Evolutionary conservation across 495 filamentous ascomycete genomes (phyloP).

Genomic region (Halenospora varia): DNA sequence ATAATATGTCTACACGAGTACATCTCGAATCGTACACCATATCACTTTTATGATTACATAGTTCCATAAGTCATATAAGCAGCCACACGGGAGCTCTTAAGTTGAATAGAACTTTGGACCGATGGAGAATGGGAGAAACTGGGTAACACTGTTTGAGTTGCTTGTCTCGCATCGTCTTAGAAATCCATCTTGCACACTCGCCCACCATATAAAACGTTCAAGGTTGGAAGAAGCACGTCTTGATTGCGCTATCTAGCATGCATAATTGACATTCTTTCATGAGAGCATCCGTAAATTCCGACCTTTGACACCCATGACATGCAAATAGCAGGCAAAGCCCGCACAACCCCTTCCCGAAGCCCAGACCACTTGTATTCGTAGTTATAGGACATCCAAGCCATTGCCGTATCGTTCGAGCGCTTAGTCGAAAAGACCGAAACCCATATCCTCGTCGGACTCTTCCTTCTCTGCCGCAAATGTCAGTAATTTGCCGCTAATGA

Average conservation of each 20-base stretch:
- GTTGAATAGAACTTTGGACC: no score
- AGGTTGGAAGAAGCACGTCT: conserved; percentile 28
- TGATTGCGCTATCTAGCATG: conserved; percentile 20
- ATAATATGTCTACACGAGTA: no score
- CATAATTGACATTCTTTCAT: conserved; percentile 19
- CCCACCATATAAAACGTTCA: no score
- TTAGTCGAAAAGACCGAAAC: conserved; percentile 99
- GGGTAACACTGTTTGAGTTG: no score
- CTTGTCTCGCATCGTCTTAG: no score
- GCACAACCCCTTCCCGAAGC: conserved; percentile 24
- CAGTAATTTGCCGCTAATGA: conserved; percentile 24
- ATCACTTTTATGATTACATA: no score
- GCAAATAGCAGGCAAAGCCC: conserved; percentile 20
- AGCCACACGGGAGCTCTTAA: no score
- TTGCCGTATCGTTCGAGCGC: conserved; percentile 9
- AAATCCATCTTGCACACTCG: no score
- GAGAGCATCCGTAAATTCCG: conserved; percentile 12
- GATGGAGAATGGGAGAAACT: no score
- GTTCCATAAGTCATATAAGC: no score
- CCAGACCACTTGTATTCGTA: conserved; percentile 5
- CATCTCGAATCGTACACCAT: no score
- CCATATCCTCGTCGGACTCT: conserved; percentile 99
- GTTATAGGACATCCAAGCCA: conserved; percentile 9
- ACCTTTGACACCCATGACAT: conserved; percentile 21
- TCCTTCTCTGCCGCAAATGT: conserved; percentile 47